Evolutionary conservation across 2,329 filamentous ascomycete species (phyloP), one percentile per base, ranked within the genome.

Genomic region (Parasarocladium wereldwijsianum): DNA sequence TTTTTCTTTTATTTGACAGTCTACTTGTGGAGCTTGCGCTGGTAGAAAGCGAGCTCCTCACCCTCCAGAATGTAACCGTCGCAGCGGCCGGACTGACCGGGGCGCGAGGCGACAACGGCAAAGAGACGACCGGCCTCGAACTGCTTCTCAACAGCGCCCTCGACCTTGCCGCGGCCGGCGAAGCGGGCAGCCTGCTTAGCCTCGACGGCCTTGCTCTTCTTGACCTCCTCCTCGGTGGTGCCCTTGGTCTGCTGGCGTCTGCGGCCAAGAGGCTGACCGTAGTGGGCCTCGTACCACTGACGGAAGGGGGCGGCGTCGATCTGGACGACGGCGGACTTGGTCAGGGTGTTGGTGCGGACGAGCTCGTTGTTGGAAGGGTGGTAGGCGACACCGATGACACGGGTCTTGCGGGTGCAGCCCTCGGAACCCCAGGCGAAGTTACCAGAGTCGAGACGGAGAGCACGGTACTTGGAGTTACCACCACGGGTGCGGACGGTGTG

Each of bases 281-380:
- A 98, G 80, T 98, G 90, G 49, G 90, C 84, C 77, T 98, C 90
- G 69, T 93, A 98, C 90, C 90, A 98, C 70, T 96, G 87, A 62
- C 90, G 76, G 83, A 98, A 98, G 48, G 90, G 90, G 42, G 90
- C 84, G 52, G 92, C 90, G 64, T 98, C 90, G 66, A 98, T 70
- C 74, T 98, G 90, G 61, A 98, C 83, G 55, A 98, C 83, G 67
- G 90, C 90, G 57, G 84, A 84, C 70, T 86, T 92, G 74, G 90
- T 98, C 61, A 98, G 76, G 70, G 90, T 96, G 80, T 98, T 98
- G 66, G 90, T 98, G 58, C 90, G 90, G 72, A 98, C 86, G 51
- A 98, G 76, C 71, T 98, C 90, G 84, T 98, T 98, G 86, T 98
- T 98, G 62, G 87, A 94, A 41, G 90, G 92, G 69, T 98, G 92